Evolutionary conservation across 495 filamentous ascomycete genomes (phyloP), one percentile per base, ranked within the genome.

Genomic region (Xylaria palmicola): DNA sequence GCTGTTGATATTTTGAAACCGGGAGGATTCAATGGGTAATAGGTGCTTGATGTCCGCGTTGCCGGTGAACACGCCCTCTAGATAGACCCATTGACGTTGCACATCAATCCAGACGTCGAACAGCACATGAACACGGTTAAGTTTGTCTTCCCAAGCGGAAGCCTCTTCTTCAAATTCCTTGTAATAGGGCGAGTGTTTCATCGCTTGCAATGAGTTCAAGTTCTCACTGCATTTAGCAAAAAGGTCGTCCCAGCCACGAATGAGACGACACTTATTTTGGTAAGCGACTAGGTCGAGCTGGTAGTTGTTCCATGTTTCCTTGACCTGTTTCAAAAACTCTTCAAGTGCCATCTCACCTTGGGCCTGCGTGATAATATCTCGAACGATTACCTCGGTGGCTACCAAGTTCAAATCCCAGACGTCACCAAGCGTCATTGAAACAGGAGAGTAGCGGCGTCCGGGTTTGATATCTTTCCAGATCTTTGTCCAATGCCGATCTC

Each of bases 31-130:
- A 65, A 96, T 88, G 5, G 95, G 95, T 32, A 99, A 86, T 45
- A 99, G 81, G 75, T 98, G 95, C 74, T 97, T 99, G 79, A 99
- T 99, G 70, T 99, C 94, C 9, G 91, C 93, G 75, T 98, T 99
- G 55, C 94, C 94, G 5, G 92, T 94, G 71, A 99, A 99, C 40
- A 99, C 95, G 56, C 94, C 94, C 75, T 99, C 95, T 22, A 99
- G 83, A 68, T 99, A 99, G 4, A 98, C 93, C 94, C 94, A 99
- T 79, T 99, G 94, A 59, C 94, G 86, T 74, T 99, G 94, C 26
- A 99, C 95, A 77, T 99, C 94, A 63, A 99, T 98, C 94, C 94
- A 99, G 29, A 98, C 91, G 75, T 99, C 95, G 70, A 99, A 99
- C 2, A 98, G 81, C 32, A 98, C 91, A 72, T 98, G 94, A 20